These are phyloP conservation scores for Alternaria gaisen DNA, from an alignment of 2,329 filamentous ascomycete species.

Conservation along the genomic window DNA sequence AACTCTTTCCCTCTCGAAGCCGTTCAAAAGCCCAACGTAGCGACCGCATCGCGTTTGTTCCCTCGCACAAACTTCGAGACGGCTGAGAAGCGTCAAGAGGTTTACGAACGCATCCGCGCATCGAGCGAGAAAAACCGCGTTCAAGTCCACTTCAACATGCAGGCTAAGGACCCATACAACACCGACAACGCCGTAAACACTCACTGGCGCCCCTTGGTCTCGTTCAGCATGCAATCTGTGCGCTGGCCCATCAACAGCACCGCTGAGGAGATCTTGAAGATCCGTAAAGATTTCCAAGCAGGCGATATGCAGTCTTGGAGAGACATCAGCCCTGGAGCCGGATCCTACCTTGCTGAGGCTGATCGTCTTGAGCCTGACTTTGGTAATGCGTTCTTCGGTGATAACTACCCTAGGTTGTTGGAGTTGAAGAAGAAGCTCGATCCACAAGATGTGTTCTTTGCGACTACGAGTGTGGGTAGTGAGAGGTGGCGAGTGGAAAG, in stretches of 20 bases:
- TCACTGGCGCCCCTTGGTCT: constrained; percentile 38
- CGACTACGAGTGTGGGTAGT: constrained; percentile 44
- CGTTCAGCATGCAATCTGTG: constrained; percentile 44
- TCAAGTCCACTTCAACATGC: constrained; percentile 50
- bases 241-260: constrained; percentile 45
- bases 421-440: constrained; percentile 45
- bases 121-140: constrained; percentile 48
- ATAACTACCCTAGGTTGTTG: constrained; percentile 43
- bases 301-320: constrained; percentile 44
- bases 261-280: constrained; percentile 35
- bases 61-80: constrained; percentile 47
- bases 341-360: constrained; percentile 42
- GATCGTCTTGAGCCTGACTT: constrained; percentile 47
- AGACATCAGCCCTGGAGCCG: constrained; percentile 43
- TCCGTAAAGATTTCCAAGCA: constrained; percentile 37
- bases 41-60: constrained; percentile 46
- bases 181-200: constrained; percentile 45
- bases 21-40: constrained; percentile 44
- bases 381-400: constrained; percentile 44
- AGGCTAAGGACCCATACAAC: constrained; percentile 39
- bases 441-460: constrained; percentile 48
- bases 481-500: constrained; percentile 48
- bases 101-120: constrained; percentile 37
- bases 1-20: constrained; percentile 48
- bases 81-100: constrained; percentile 41